Base-by-base conservation (phyloP, 1,284 basidiomycete genomes). In the Melampsora americana region DNA sequence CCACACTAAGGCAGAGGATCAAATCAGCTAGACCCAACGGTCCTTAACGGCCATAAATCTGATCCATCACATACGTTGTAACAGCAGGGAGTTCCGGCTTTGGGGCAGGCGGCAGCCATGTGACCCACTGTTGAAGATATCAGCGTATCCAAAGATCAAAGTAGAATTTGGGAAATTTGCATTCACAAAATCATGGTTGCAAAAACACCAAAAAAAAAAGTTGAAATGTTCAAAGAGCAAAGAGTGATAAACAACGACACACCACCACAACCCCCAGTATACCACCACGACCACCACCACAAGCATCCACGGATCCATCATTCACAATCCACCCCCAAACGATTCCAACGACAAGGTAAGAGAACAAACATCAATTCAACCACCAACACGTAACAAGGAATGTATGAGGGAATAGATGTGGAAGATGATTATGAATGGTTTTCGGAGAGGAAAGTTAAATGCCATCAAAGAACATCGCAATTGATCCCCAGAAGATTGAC, bases 71-170 rank as follows among this genome's bases (percentile, higher is more conserved):
- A 35, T 23, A 69, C 67, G 46, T 68, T 76, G 66, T 76, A 76
- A 50, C 73, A 76, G 39, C 66, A 69, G 39, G 66, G 73, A 48
- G 73, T 76, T 23, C 73, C 73, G 23, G 73, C 66, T 56, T 76
- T 53, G 16, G 73, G 73, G 20, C 73, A 76, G 50, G 67, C 73
- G 26, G 73, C 66, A 60, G 73, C 73, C 48, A 69, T 50, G 64
- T 76, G 73, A 56, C 73, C 73, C 20, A 42, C 73, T 76, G 48
- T 32, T 35, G n/a, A 44, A 44, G 2, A 56, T 0, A 56, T 56
- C 53, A 56, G 53, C 53, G 53, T 56, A 28, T 56, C 53, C 4
- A 23, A 28, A 12, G 28, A 28, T 23, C 53, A 20, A 28, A 56
- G 28, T 23, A 56, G 28, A 56, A 23, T n/a, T 56, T 14, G 28